Percentiles rank a stretch among this genome's conserved stretches.
These are phyloP conservation scores for Neurospora sp. DNA, from an alignment of 495 filamentous ascomycete genomes.

Conservation along the genomic window DNA sequence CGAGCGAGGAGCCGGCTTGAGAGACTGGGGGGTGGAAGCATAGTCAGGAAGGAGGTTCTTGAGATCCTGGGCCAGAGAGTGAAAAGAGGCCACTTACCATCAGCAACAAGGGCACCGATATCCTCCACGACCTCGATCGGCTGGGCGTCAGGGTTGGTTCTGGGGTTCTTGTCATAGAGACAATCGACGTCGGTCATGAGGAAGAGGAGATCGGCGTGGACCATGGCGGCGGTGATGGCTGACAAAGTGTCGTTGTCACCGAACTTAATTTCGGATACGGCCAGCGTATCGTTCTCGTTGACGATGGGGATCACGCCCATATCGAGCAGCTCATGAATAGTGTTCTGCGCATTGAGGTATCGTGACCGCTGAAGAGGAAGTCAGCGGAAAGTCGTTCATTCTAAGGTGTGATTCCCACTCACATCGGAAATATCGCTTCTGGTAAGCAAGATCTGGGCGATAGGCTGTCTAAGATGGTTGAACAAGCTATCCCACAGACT, in stretches of 20 bases:
- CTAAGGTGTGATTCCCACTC: slow-evolving; percentile 17
- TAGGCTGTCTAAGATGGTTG: slow-evolving; percentile 72
- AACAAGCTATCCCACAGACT: slow-evolving; percentile 92
- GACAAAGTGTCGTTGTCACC: slow-evolving; percentile 97
- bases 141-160: slow-evolving; percentile 70
- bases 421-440: slow-evolving; percentile 95
- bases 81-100: slow-evolving; percentile 37
- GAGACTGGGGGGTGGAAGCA: slow-evolving; percentile 47
- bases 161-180: slow-evolving; percentile 89
- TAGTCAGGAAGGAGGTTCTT: not conserved
- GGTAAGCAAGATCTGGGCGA: slow-evolving; percentile 92
- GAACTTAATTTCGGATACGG: slow-evolving; percentile 98
- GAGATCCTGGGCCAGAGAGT: not conserved
- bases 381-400: not conserved
- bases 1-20: slow-evolving; percentile 74
- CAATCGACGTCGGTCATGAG: slow-evolving; percentile 99
- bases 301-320: slow-evolving; percentile 98
- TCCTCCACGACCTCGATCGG: slow-evolving; percentile 91
- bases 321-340: slow-evolving; percentile 74
- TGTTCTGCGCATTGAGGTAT: slow-evolving; percentile 95
- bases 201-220: slow-evolving; percentile 93
- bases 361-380: slow-evolving; percentile 56
- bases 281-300: slow-evolving; percentile 96
- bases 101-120: slow-evolving; percentile 72
- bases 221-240: slow-evolving; percentile 93